phyloP scores from a whole-genome alignment of 352 stramenopile genomes.

The Peronospora tabacina region DNA sequence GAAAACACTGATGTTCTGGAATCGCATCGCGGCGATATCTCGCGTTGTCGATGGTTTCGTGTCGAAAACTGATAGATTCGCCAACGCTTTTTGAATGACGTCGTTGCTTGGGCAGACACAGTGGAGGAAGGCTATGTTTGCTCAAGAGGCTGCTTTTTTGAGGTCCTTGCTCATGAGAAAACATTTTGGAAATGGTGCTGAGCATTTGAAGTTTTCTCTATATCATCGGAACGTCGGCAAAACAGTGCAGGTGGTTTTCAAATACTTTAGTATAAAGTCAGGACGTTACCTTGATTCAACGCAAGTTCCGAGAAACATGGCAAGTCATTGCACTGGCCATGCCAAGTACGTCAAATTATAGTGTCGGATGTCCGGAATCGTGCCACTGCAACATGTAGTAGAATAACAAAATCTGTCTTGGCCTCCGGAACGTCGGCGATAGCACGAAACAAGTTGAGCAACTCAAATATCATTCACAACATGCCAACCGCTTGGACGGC shows the following conservation, averaged over 20 bases:
- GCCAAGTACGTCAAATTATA: conserved; percentile 11
- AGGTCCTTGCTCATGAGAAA: conserved; percentile 13
- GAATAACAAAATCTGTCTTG: neutral
- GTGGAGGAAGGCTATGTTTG: conserved; percentile 5
- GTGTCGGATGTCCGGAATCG: conserved; percentile 10
- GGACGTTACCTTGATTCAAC: conserved; percentile 19
- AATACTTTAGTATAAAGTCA: conserved; percentile 7
- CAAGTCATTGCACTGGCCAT: conserved; percentile 3
- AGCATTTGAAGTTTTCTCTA: conserved; percentile 4
- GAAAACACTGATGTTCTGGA: neutral
- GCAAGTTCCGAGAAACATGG: conserved; percentile 5
- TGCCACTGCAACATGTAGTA: neutral
- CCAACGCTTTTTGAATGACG: conserved; percentile 1
- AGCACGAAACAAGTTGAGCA: neutral
- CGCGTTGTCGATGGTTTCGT: neutral
- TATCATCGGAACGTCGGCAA: neutral
- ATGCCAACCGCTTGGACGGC: too few relatives aligned
- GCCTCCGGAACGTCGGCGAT: conserved; percentile 7
- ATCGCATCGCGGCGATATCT: neutral
- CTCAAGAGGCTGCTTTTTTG: neutral
- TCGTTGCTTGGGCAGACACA: conserved; percentile 3
- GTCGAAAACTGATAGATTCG: neutral
- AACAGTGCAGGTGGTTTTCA: conserved; percentile 2
- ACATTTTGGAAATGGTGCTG: conserved; percentile 14
- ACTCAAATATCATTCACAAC: too few relatives aligned